Conservation (phyloP, 192 early-diverging fungal species). For the Oehlia diaphana region DNA sequence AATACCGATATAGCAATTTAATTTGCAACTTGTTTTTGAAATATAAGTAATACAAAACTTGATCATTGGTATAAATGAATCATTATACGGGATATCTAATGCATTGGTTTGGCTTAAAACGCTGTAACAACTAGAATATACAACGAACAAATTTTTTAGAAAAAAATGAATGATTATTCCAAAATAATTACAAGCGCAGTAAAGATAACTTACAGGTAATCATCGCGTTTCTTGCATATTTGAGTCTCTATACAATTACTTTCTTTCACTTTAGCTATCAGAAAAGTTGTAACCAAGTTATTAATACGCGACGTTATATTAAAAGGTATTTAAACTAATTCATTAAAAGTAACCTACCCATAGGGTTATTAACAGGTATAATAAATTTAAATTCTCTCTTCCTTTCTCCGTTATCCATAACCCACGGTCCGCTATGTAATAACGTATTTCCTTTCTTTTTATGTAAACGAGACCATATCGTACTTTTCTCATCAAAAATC, state of each 20-base stretch:
- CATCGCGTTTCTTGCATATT: conserved; percentile 54
- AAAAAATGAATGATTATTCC: neutral
- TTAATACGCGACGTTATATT: neutral
- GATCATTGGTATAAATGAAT: conserved; percentile 62
- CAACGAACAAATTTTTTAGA: neutral
- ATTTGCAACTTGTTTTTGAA: conserved; percentile 47
- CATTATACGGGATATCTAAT: conserved; percentile 66
- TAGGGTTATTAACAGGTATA: conserved; percentile 73
- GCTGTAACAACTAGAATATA: conserved; percentile 38
- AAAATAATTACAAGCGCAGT: conserved; percentile 29
- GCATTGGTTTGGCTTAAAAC: conserved; percentile 49
- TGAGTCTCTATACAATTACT: conserved; percentile 61
- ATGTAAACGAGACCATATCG: conserved; percentile 52
- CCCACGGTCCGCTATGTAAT: conserved; percentile 1
- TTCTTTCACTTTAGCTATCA: conserved; percentile 68
- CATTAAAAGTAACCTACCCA: conserved; percentile 43
- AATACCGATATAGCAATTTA: conserved; percentile 56
- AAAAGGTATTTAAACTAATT: neutral
- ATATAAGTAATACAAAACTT: conserved; percentile 72
- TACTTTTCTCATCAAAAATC: conserved; percentile 54
- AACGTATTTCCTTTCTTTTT: conserved; percentile 42
- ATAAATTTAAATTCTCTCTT: conserved; percentile 57
- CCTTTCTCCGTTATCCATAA: conserved; percentile 27
- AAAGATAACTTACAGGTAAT: conserved; percentile 54
- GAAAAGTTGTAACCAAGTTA: neutral